Evolutionary conservation across 495 filamentous ascomycete species (phyloP), one percentile per base, ranked within the genome.

Genomic region (Penicillium crystallinum): DNA sequence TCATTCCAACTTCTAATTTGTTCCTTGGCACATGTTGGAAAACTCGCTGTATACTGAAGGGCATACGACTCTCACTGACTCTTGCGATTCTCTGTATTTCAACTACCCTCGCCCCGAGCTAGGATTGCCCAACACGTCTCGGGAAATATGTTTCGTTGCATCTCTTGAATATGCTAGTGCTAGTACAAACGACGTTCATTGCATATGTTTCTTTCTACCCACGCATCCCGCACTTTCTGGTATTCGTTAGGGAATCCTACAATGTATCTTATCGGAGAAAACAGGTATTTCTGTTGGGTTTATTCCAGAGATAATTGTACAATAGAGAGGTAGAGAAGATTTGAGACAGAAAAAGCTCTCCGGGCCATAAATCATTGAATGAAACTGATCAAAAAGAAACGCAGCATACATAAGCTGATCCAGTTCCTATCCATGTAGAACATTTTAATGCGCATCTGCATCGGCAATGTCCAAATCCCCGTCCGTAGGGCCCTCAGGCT

Each of bases 381-480:
- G 35, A 41, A 15, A 40, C n/a, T 29, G 4, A 18, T 27, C n/a
- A 41, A 31, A 40, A 41, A 43, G 27, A 34, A 47, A 25, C 35
- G 37, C 29, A 10, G 17, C 48, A 38, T 52, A 29, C 27, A 34
- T 29, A 39, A 19, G 17, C 33, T 30, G 21, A 19, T 38, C 30
- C 7, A 17, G n/a, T 21, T 10, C 18, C 9, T 21, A 42, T 18
- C 18, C 15, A 22, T 29, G 14, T 27, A 18, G 18, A 6, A 22
- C 2, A 12, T 12, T 36, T 36, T 53, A 62, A 54, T 54, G 56
- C 23, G 25, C 58, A 53, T 69, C 69, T 6, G 59, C 65, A 55
- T 67, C 65, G 10, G 59, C 52, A 50, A 69, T 54, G 43, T 68
- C 61, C 44, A 71, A 44, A 46, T 67, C 70, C 2, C 61, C 69